A percentile compares a stretch with the other conserved stretches of the same genome.
Evolutionary conservation across 257 asterid genomes (phyloP).

Genomic region (Forsythia viridissima): DNA sequence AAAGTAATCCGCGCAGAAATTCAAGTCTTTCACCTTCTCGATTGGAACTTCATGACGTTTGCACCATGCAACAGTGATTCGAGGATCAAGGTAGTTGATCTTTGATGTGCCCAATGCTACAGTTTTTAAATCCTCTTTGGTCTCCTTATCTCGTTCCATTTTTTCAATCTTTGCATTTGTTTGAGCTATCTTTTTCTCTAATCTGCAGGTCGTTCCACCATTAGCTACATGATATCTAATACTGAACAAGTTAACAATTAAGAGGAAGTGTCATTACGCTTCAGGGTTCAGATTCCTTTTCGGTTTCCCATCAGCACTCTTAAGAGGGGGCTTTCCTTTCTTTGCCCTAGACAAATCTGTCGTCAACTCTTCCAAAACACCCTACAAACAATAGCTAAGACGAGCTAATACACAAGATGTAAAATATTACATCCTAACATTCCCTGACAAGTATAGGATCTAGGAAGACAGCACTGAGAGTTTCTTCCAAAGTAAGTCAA

Average conservation of each 20-base stretch:
- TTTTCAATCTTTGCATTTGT: constrained; percentile 67
- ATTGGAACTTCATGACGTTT: constrained; percentile 97
- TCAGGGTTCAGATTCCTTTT: constrained; percentile 87
- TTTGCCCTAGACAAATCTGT: constrained; percentile 73
- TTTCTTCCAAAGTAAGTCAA: background rate
- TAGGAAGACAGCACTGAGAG: background rate
- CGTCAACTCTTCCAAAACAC: constrained; percentile 61
- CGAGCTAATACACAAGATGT: background rate
- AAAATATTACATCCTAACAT: background rate
- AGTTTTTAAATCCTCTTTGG: constrained; percentile 84
- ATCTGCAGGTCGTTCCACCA: constrained; percentile 42
- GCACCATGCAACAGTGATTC: constrained; percentile 99
- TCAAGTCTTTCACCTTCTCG: constrained; percentile 66
- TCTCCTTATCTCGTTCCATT: constrained; percentile 76
- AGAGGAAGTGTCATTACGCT: constrained; percentile 51
- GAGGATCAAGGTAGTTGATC: constrained; percentile 98
- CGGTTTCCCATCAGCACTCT: constrained; percentile 76
- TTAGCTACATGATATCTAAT: constrained; percentile 21
- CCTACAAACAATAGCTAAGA: constrained; percentile 37
- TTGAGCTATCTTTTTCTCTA: constrained; percentile 84
- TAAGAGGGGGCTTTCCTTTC: constrained; percentile 82
- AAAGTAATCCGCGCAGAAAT: background rate
- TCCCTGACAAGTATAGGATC: background rate
- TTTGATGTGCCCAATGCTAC: constrained; percentile 96
- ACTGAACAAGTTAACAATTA: background rate